Conservation (phyloP, 2,329 filamentous ascomycete genomes). For the Cladophialophora exuberans region DNA sequence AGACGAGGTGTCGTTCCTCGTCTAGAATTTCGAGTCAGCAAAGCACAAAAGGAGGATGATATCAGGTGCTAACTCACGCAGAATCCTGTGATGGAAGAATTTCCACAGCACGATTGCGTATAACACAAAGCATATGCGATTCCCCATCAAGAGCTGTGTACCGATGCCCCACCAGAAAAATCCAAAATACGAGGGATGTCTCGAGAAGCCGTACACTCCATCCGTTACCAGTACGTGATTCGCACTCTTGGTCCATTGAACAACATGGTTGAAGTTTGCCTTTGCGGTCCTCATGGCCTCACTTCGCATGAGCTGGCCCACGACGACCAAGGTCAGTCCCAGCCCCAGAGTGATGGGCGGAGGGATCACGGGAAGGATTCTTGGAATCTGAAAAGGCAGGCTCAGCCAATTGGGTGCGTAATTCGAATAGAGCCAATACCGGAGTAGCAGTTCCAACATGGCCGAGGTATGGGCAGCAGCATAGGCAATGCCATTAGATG, state of each 20-base stretch:
- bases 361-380: conserved; percentile 39
- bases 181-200: conserved; percentile 94
- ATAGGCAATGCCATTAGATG: conserved; percentile 82
- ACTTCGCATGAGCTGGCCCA: conserved; percentile 77
- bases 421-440: conserved; percentile 26
- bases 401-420: conserved; percentile 22
- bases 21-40: conserved; percentile 45
- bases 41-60: not conserved
- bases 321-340: conserved; percentile 65
- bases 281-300: conserved; percentile 87
- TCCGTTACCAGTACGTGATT: conserved; percentile 80
- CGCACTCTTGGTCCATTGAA: conserved; percentile 70
- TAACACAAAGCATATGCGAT: conserved; percentile 73
- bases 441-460: conserved; percentile 67
- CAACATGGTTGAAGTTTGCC: conserved; percentile 82
- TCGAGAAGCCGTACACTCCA: conserved; percentile 74
- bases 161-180: conserved; percentile 99
- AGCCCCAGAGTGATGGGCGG: conserved; percentile 39
- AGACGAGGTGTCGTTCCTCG: conserved; percentile 77
- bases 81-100: conserved; percentile 79
- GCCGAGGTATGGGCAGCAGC: conserved; percentile 79
- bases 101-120: conserved; percentile 79
- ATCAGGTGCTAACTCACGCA: conserved; percentile 50
- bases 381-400: conserved; percentile 28
- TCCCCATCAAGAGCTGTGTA: conserved; percentile 87